A percentile compares a stretch with the other conserved stretches of the same genome.
phyloP scores from a whole-genome alignment of 2,329 filamentous ascomycete genomes.

The Arthrobotrys pseudoclavata region DNA sequence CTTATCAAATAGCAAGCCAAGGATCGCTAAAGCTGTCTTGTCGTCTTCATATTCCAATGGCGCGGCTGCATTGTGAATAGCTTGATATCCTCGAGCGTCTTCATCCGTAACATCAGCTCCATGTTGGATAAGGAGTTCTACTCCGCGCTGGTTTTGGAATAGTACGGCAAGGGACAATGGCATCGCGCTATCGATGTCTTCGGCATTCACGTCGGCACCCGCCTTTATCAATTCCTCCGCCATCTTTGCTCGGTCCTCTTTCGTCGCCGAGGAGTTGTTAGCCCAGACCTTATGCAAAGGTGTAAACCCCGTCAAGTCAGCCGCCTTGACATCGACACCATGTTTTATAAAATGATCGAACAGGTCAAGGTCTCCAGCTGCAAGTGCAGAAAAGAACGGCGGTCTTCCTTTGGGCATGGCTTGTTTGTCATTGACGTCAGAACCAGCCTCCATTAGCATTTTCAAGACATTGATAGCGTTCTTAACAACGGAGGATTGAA shows the following conservation, averaged over 20 bases:
- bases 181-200: slow-evolving; percentile 58
- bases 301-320: slow-evolving; percentile 25
- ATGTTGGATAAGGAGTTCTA: slow-evolving; percentile 55
- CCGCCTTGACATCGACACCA: slow-evolving; percentile 23
- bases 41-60: slow-evolving; percentile 34
- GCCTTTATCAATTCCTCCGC: slow-evolving; percentile 48
- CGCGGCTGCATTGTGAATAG: slow-evolving; percentile 41
- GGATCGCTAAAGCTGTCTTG: slow-evolving; percentile 40
- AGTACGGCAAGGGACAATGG: slow-evolving; percentile 58
- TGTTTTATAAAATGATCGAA: slow-evolving; percentile 52
- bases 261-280: slow-evolving; percentile 24
- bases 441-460: slow-evolving; percentile 40
- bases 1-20: slow-evolving; percentile 30
- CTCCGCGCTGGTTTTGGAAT: slow-evolving; percentile 54
- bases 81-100: slow-evolving; percentile 28
- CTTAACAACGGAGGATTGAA: slow-evolving; percentile 24
- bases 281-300: slow-evolving; percentile 43
- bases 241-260: slow-evolving; percentile 40
- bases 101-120: slow-evolving; percentile 53
- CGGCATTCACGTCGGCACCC: slow-evolving; percentile 53
- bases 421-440: slow-evolving; percentile 43
- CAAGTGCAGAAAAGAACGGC: slow-evolving; percentile 36
- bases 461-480: slow-evolving; percentile 26
- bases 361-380: slow-evolving; percentile 32
- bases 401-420: slow-evolving; percentile 39